Conservation (phyloP, 768 basidiomycete species). For the Leccinum disarticulatum region DNA sequence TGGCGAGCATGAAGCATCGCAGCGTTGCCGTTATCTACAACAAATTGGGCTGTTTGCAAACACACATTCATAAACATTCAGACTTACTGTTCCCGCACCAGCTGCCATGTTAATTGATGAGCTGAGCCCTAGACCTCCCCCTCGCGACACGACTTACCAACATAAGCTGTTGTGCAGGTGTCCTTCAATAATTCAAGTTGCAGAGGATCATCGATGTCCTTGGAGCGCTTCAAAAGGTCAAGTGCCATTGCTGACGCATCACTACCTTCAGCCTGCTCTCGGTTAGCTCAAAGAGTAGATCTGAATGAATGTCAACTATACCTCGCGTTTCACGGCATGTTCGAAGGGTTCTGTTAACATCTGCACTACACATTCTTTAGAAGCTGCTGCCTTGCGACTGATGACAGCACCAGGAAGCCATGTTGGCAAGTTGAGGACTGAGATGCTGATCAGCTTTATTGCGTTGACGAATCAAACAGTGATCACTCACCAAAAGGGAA, state of each 20-base stretch:
- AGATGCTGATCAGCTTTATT: neutral
- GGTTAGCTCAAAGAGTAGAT: neutral
- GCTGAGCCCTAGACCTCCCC: neutral
- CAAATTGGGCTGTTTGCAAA: neutral
- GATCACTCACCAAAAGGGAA: constrained; percentile 25
- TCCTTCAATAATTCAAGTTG: constrained; percentile 14
- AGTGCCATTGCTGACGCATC: constrained; percentile 13
- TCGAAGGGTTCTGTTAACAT: constrained; percentile 24
- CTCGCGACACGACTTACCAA: constrained; percentile 14
- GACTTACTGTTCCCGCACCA: neutral
- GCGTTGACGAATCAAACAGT: too few species aligned
- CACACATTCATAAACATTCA: neutral
- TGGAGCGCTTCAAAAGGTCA: constrained; percentile 5
- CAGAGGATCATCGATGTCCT: constrained; percentile 6
- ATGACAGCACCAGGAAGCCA: constrained; percentile 30
- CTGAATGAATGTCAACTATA: neutral
- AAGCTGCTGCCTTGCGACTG: constrained; percentile 22
- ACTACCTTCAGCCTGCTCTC: constrained; percentile 12
- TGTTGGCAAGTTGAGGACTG: constrained; percentile 24
- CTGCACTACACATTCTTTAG: constrained; percentile 3
- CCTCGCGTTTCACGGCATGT: constrained; percentile 16
- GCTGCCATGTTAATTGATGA: neutral
- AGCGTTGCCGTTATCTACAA: constrained; percentile 12
- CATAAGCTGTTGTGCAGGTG: constrained; percentile 13
- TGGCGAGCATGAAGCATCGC: constrained; percentile 32